phyloP scores from a whole-genome alignment of 495 filamentous ascomycete genomes.

The Penicillium samsonianum region DNA sequence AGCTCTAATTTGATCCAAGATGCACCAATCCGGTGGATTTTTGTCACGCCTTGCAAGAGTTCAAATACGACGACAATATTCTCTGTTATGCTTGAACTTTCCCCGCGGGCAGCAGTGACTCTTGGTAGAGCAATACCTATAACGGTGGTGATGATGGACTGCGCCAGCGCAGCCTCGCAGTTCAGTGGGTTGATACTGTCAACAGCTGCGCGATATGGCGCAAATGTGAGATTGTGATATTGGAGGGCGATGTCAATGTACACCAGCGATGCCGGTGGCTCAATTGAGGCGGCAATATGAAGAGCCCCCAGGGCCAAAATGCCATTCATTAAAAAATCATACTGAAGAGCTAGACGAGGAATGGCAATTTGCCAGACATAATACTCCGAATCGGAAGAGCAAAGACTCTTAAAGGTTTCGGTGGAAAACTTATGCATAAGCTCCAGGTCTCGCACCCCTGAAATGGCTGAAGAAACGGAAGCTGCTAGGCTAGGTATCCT shows the following conservation, averaged over 20 bases:
- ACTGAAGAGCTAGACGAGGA: slow-evolving; percentile 48
- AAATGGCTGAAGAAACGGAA: slow-evolving; percentile 21
- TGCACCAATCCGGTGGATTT: slow-evolving; percentile 35
- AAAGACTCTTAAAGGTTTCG: slow-evolving; percentile 40
- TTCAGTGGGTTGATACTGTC: slow-evolving; percentile 48
- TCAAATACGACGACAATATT: slow-evolving; percentile 42
- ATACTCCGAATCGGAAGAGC: slow-evolving; percentile 28
- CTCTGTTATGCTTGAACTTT: slow-evolving; percentile 36
- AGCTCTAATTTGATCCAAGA: slow-evolving; percentile 36
- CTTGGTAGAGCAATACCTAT: slow-evolving; percentile 51
- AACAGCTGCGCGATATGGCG: slow-evolving; percentile 46
- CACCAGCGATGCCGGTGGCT: slow-evolving; percentile 37
- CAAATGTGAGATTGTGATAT: slow-evolving; percentile 52
- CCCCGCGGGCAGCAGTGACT: slow-evolving; percentile 35
- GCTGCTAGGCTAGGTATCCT: slow-evolving; percentile 25
- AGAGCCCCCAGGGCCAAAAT: slow-evolving; percentile 55
- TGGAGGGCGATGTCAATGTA: slow-evolving; percentile 54
- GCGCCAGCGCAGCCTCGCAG: slow-evolving; percentile 53
- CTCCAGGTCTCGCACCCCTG: slow-evolving; percentile 38
- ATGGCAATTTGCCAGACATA: slow-evolving; percentile 44
- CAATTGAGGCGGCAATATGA: slow-evolving; percentile 48
- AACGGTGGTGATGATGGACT: slow-evolving; percentile 52
- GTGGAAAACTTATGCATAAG: slow-evolving; percentile 48
- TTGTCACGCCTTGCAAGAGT: slow-evolving; percentile 40
- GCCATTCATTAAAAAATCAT: slow-evolving; percentile 57